These are phyloP conservation scores for Globisporangium irregulare DNA, from an alignment of 352 stramenopile species.

Conservation along the genomic window DNA sequence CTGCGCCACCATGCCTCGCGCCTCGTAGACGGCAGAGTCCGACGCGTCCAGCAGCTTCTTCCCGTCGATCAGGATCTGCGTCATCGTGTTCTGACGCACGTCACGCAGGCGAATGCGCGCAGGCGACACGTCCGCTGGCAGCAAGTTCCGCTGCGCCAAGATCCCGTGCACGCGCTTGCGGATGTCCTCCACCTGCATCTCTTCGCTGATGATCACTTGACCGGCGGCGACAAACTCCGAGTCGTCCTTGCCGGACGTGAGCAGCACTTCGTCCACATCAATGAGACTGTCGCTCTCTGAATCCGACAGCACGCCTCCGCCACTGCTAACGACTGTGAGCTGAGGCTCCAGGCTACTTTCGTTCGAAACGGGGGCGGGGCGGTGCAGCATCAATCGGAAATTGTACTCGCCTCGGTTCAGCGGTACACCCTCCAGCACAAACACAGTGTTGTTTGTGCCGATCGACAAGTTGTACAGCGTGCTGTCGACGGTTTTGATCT, in stretches of 20 bases:
- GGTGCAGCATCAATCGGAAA: slow-evolving; percentile 66
- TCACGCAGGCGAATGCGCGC: slow-evolving; percentile 64
- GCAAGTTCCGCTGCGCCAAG: slow-evolving; percentile 43
- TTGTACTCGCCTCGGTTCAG: slow-evolving; percentile 75
- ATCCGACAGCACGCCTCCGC: slow-evolving; percentile 2
- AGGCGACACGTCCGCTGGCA: slow-evolving; percentile 24
- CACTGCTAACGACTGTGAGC: slow-evolving; percentile 21
- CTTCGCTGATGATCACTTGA: slow-evolving; percentile 71
- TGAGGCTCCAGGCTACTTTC: slow-evolving; percentile 18
- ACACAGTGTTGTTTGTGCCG: slow-evolving; percentile 62
- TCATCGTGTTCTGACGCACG: slow-evolving; percentile 64
- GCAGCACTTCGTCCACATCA: slow-evolving; percentile 60
- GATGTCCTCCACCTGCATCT: slow-evolving; percentile 74
- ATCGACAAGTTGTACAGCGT: slow-evolving; percentile 77
- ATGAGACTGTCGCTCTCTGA: slow-evolving; percentile 34
- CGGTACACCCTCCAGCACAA: slow-evolving; percentile 58
- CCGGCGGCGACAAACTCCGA: slow-evolving; percentile 48
- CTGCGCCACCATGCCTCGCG: slow-evolving; percentile 66
- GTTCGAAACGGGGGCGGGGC: slow-evolving; percentile 15
- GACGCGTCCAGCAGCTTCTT: slow-evolving; percentile 63
- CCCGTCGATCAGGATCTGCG: slow-evolving; percentile 57
- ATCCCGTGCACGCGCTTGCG: slow-evolving; percentile 42
- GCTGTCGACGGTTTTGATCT: slow-evolving; percentile 80
- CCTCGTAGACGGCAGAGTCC: slow-evolving; percentile 73
- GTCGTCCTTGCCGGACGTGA: slow-evolving; percentile 51